Conservation (phyloP, 305 asterid genomes). For the Solanum chacoense region DNA sequence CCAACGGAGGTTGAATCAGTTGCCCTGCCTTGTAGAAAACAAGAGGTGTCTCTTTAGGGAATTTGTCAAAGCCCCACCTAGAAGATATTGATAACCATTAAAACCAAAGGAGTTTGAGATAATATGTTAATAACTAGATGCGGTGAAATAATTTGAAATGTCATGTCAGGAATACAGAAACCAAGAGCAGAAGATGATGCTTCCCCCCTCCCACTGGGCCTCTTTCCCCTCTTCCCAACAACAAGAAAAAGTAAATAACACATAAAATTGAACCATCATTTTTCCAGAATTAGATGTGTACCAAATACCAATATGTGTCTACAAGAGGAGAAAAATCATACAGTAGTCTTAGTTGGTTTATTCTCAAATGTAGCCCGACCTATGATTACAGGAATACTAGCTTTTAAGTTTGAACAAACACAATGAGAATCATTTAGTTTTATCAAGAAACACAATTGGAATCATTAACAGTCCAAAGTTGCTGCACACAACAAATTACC, state of each 20-base stretch:
- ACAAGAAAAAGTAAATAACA: neutral
- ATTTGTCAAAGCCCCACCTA: conserved; percentile 95
- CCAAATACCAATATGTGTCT: neutral
- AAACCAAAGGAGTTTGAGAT: neutral
- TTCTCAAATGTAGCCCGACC: neutral
- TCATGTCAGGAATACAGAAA: neutral
- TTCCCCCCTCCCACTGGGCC: neutral
- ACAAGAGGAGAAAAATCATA: neutral
- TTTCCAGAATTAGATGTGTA: neutral
- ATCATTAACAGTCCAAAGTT: neutral
- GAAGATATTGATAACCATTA: conserved; percentile 6
- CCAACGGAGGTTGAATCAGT: conserved; percentile 57
- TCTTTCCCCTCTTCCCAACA: neutral
- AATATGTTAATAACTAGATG: neutral
- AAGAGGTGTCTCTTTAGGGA: conserved; percentile 78
- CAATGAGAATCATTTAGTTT: neutral
- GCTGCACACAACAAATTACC: neutral
- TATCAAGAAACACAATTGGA: neutral
- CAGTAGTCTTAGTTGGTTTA: neutral
- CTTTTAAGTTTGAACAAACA: neutral
- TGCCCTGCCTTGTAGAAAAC: conserved; percentile 64
- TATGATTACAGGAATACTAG: neutral
- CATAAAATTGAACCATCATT: neutral
- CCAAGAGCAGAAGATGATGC: neutral
- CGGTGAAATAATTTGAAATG: neutral